Base-by-base conservation (phyloP, 345 rosid genomes). In the Gossypium mustelinum region DNA sequence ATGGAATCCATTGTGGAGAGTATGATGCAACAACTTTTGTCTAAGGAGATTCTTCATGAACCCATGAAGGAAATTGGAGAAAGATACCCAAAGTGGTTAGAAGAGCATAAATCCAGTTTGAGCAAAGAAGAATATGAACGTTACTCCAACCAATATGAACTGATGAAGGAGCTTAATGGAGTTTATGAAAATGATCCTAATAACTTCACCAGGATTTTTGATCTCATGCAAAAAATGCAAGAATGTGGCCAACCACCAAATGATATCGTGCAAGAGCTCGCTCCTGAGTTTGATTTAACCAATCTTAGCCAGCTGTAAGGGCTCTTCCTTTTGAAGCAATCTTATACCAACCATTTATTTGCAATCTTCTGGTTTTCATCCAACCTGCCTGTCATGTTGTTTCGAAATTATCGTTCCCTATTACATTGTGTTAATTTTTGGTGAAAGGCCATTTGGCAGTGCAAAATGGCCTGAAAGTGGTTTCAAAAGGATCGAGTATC, bases 211-310 rank as follows among this genome's bases (percentile, higher is more conserved):
- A 93, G 84, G 89, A 92, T 96, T 34, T 86, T 89, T 63, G 97
- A 93, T 67, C 92, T 96, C 24, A 90, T 96, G 99, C 99, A 91
- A 86, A 93, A 91, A 80, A 93, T 96, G 99, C 99, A 96, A 84
- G 99, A 96, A 72, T 96, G 97, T 63, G 99, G 99, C 57, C 97
- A 96, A 75, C 98, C 99, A 54, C 99, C 99, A 2, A 86, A 86
- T 68, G 98, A 96, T 63, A 92, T 96, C 72, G 89, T 96, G 69
- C 94, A 87, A 75, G 97, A 93, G 88, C 86, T 96, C 74, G 87
- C 92, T 75, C 98, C 97, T 58, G 97, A 94, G 34, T 88, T 93
- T 50, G 97, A 91, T 82, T 79, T 92, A 12, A 80, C 97, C 13
- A 88, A 73, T 78, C 89, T 96, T 47, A 92, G 94, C 55, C 97